phyloP scores from a whole-genome alignment of 345 rosid genomes.

The Excoecaria cochinchinensis region DNA sequence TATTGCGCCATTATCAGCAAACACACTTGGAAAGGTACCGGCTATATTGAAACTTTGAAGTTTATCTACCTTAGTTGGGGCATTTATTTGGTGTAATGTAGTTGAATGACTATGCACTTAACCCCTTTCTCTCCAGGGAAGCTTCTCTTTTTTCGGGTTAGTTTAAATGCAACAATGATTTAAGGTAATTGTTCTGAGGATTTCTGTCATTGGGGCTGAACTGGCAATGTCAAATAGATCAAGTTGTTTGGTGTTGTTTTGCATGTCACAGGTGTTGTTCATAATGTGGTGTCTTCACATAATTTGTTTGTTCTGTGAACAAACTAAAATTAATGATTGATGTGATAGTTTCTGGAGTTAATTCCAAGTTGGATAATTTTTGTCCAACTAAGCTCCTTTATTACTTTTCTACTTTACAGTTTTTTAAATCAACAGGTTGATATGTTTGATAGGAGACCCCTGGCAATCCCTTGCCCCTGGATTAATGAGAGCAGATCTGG shows the following conservation, averaged over 20 bases:
- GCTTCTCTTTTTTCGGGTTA: neutral
- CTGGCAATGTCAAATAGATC: neutral
- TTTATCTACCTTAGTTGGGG: neutral
- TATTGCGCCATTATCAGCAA: conserved; percentile 89
- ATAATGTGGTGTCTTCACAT: neutral
- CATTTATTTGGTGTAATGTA: neutral
- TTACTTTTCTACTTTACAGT: neutral
- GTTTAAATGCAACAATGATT: neutral
- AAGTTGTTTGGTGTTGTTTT: neutral
- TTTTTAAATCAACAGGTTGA: neutral
- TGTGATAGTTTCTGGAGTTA: neutral
- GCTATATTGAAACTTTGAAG: neutral
- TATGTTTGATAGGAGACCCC: neutral
- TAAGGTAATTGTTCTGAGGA: neutral
- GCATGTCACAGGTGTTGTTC: neutral
- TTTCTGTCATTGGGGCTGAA: too few species aligned
- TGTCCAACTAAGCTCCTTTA: neutral
- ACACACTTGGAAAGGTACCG: conserved; percentile 84
- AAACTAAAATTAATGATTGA: neutral
- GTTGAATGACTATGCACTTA: neutral
- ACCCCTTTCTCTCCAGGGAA: neutral
- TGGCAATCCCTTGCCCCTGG: neutral
- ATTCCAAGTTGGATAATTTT: neutral
- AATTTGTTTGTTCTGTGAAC: neutral
- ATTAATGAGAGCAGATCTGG: neutral